Percentiles rank a stretch among this genome's conserved stretches.
Conservation (phyloP, 2,329 filamentous ascomycete species). For the Madurella fahalii region DNA sequence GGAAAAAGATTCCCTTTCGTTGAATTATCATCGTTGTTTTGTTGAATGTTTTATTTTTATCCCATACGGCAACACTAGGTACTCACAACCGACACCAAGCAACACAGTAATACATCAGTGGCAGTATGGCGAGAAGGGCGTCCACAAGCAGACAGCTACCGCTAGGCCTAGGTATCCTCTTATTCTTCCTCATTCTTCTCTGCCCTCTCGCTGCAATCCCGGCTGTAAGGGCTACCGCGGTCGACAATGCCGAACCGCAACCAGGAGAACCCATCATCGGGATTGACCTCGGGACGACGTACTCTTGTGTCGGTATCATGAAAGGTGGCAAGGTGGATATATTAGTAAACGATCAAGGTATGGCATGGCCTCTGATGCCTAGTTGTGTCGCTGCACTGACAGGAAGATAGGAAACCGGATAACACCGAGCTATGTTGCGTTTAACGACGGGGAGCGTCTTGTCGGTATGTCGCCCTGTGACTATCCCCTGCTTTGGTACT, state of each 20-base stretch:
- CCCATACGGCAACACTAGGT: too few species aligned
- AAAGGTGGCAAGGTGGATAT: constrained; percentile 90
- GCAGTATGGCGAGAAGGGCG: constrained; percentile 4
- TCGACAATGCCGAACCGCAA: neutral
- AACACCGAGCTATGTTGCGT: constrained; percentile 91
- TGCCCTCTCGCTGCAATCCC: constrained; percentile 20
- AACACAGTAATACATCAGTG: neutral
- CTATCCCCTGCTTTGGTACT: neutral
- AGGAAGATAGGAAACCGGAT: constrained; percentile 70
- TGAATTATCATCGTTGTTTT: neutral
- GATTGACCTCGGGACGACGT: constrained; percentile 25
- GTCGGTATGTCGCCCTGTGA: constrained; percentile 55
- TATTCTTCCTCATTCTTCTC: constrained; percentile 22
- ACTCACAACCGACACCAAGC: too few species aligned
- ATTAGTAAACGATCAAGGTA: constrained; percentile 80
- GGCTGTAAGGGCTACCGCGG: constrained; percentile 9
- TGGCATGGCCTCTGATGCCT: neutral
- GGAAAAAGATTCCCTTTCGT: neutral
- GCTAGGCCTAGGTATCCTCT: constrained; percentile 15
- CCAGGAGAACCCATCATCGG: constrained; percentile 22
- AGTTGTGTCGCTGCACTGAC: neutral
- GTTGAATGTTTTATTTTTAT: too few species aligned
- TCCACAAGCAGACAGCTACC: constrained; percentile 2
- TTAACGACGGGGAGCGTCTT: constrained; percentile 87
- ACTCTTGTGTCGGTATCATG: constrained; percentile 82